phyloP scores from a whole-genome alignment of 176 grass and related monocot genomes.

The Otatea glauca region DNA sequence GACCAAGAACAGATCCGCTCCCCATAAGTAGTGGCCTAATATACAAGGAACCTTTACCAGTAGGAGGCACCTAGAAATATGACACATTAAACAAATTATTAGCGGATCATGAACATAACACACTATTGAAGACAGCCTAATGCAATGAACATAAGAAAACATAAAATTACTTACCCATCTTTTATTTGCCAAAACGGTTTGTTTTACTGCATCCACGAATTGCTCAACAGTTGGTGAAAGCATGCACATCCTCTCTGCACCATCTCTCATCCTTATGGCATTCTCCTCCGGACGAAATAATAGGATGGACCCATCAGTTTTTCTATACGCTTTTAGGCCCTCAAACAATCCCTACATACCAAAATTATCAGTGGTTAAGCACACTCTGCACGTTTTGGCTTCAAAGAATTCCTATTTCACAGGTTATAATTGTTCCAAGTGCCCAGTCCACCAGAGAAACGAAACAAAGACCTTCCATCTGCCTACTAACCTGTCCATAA shows the following conservation, averaged over 20 bases:
- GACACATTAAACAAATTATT: not conserved
- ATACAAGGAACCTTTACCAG: conserved; percentile 86
- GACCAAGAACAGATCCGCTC: conserved; percentile 85
- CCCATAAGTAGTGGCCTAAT: conserved; percentile 87
- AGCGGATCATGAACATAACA: too few relatives aligned
- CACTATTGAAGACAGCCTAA: too few relatives aligned
- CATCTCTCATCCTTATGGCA: conserved; percentile 60
- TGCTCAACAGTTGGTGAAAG: too few relatives aligned
- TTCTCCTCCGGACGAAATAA: conserved; percentile 82
- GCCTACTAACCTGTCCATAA: conserved; percentile 79
- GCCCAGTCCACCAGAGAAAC: too few relatives aligned
- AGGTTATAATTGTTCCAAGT: too few relatives aligned
- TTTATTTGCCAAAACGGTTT: too few relatives aligned
- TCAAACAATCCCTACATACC: conserved; percentile 74
- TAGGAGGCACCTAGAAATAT: conserved; percentile 74
- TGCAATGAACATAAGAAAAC: not conserved
- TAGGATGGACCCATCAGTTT: conserved; percentile 57
- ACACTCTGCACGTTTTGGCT: too few relatives aligned
- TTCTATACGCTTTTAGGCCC: conserved; percentile 88
- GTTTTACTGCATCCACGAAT: too few relatives aligned
- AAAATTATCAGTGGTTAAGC: too few relatives aligned
- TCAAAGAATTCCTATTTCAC: conserved; percentile 6
- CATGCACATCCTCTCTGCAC: conserved; percentile 50
- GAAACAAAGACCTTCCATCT: not conserved
- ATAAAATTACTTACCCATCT: too few relatives aligned